These are phyloP conservation scores for Cryptococcus sp. DNA, from an alignment of 1,284 basidiomycete species.

Conservation along the genomic window DNA sequence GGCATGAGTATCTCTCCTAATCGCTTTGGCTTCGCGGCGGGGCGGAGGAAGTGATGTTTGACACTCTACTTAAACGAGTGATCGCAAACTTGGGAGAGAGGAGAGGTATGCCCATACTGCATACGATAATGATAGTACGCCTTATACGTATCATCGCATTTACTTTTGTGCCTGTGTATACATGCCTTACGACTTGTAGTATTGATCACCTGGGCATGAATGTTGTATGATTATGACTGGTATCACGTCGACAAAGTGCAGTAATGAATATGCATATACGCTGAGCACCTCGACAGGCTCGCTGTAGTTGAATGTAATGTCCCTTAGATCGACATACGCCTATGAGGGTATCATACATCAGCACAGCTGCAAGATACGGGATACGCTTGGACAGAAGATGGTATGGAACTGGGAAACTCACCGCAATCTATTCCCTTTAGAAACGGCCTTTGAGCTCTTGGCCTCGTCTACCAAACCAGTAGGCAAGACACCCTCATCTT, in stretches of 20 bases:
- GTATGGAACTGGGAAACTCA: conserved; percentile 11
- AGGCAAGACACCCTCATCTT: conserved; percentile 77
- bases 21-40: conserved; percentile 1
- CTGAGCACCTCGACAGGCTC: not conserved
- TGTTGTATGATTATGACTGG: too few relatives aligned
- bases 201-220: too few relatives aligned
- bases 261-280: conserved; percentile 1
- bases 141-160: too few relatives aligned
- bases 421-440: conserved; percentile 43
- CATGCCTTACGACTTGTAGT: too few relatives aligned
- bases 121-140: too few relatives aligned
- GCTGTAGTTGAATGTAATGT: not conserved
- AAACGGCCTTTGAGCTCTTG: conserved; percentile 34
- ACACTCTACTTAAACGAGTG: too few relatives aligned
- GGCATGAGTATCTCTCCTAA: conserved; percentile 49
- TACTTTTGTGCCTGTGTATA: too few relatives aligned
- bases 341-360: not conserved
- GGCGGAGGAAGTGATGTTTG: too few relatives aligned
- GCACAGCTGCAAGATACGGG: not conserved
- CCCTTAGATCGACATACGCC: conserved; percentile 18
- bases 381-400: not conserved
- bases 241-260: not conserved
- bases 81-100: too few relatives aligned
- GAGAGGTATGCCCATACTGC: too few relatives aligned
- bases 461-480: conserved; percentile 61